Evolutionary conservation across 2,329 filamentous ascomycete species (phyloP).

Genomic region (Diaporthe nobilis): DNA sequence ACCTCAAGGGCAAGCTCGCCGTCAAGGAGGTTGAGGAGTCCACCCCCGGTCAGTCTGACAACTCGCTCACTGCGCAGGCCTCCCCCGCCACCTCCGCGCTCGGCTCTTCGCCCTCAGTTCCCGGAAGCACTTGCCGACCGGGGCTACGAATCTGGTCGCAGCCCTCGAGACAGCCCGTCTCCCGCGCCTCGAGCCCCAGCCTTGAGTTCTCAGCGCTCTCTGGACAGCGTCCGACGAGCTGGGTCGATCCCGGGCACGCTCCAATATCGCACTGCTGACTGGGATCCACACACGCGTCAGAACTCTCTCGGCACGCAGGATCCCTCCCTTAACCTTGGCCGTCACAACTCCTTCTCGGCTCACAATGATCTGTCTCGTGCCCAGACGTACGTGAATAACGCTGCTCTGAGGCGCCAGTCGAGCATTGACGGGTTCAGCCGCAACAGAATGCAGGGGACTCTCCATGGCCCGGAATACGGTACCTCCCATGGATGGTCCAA

Average conservation of each 20-base stretch:
- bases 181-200: slow-evolving; percentile 44
- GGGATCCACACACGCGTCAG: slow-evolving; percentile 50
- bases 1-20: slow-evolving; percentile 47
- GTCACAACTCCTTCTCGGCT: slow-evolving; percentile 52
- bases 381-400: slow-evolving; percentile 41
- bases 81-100: slow-evolving; percentile 53
- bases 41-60: slow-evolving; percentile 60
- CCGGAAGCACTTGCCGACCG: slow-evolving; percentile 47
- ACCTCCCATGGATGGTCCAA: slow-evolving; percentile 23
- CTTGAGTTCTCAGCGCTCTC: slow-evolving; percentile 47
- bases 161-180: slow-evolving; percentile 43
- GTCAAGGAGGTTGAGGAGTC: slow-evolving; percentile 51
- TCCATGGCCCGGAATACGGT: slow-evolving; percentile 8
- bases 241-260: slow-evolving; percentile 36
- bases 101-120: slow-evolving; percentile 53
- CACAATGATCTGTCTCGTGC: slow-evolving; percentile 41
- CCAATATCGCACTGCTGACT: slow-evolving; percentile 46
- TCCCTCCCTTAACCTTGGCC: slow-evolving; percentile 48
- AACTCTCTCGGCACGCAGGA: slow-evolving; percentile 46
- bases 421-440: slow-evolving; percentile 29
- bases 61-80: slow-evolving; percentile 53
- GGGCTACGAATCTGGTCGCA: slow-evolving; percentile 51
- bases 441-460: slow-evolving; percentile 22
- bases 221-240: slow-evolving; percentile 44
- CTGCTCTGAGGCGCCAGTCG: slow-evolving; percentile 32